These are phyloP conservation scores for Diaporthe capsici DNA, from an alignment of 2,329 filamentous ascomycete genomes.

Conservation along the genomic window DNA sequence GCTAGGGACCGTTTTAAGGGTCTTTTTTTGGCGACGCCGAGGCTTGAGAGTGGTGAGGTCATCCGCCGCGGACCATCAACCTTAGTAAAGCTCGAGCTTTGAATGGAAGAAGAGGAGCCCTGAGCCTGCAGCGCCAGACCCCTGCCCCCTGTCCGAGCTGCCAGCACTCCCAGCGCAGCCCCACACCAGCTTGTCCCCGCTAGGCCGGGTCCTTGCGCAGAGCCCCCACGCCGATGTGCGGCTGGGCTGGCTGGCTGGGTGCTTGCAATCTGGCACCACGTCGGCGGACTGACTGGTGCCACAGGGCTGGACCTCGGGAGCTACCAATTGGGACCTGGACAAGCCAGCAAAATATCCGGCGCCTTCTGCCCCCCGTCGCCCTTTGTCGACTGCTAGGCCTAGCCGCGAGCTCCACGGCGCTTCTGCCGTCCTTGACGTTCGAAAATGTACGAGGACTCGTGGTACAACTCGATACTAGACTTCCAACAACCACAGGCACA, in stretches of 20 bases:
- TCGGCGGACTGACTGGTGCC: background rate
- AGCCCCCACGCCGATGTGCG: conserved; percentile 35
- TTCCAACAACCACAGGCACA: conserved; percentile 48
- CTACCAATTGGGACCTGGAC: conserved; percentile 1
- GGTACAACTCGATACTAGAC: conserved; percentile 83
- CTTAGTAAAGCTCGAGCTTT: conserved; percentile 41
- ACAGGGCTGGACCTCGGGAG: conserved; percentile 35
- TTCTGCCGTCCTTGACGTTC: background rate
- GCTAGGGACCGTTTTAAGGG: conserved; percentile 3
- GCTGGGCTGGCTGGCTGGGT: conserved; percentile 4
- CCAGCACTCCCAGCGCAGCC: conserved; percentile 25
- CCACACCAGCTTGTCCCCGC: conserved; percentile 29
- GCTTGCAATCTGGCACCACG: conserved; percentile 41
- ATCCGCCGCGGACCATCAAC: conserved; percentile 17
- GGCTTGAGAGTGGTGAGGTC: conserved; percentile 39
- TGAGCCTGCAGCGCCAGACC: background rate
- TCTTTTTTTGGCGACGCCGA: conserved; percentile 20
- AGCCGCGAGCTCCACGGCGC: conserved; percentile 19
- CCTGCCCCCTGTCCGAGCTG: conserved; percentile 3
- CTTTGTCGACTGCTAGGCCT: background rate
- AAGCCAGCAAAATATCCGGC: conserved; percentile 18
- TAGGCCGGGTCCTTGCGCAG: conserved; percentile 23
- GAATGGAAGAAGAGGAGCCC: conserved; percentile 37
- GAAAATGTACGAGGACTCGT: conserved; percentile 85
- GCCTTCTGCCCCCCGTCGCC: background rate